Base-by-base conservation (phyloP, 164 flowering plant genomes). In the Kalanchoe fedtschenkoi region DNA sequence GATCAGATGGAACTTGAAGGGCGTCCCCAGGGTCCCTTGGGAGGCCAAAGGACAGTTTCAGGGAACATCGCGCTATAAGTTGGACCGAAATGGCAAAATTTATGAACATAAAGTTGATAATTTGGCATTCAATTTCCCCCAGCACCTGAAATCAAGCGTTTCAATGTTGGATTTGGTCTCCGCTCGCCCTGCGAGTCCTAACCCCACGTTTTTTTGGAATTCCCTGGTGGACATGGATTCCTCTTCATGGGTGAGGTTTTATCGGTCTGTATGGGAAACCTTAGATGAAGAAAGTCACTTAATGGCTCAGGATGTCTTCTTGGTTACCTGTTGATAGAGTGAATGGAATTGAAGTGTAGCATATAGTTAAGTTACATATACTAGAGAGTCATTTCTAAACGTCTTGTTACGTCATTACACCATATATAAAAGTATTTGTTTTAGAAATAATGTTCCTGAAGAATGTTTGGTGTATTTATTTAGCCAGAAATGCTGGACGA, bases 11-110 rank as follows among this genome's bases (percentile, higher is more conserved):
- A 87, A 83, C 62, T 69, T 89, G 62, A 79, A 66, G 65, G 95
- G 93, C 13, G 76, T 84, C n/a, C 95, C 96, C n/a, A 73, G 96
- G 60, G 95, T 89, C 33, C 98, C 96, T 6, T 92, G 98, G 98
- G 98, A 92, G 70, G 85, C 88, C 0, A 76, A 72, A 43, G 93
- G 91, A 8, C 72, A 85, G 64, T 92, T 92, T 65, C 89, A 89
- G 67, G 98, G 95, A n/a, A 87, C 95, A 0, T 92, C 98, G 0
- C 71, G 83, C 44, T 92, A 92, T 68, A 92, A 92, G 64, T 61
- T 92, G 66, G 96, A 92, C 38, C 69, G 87, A 62, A 78, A 78
- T 37, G 98, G 96, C 32, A 92, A 87, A 67, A 89, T 92, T 58
- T 92, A 81, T 60, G 91, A 89, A 68, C 98, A 92, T 72, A 82